Conservation (phyloP, 148 eudicot genomes). For the Bassia scoparia region DNA sequence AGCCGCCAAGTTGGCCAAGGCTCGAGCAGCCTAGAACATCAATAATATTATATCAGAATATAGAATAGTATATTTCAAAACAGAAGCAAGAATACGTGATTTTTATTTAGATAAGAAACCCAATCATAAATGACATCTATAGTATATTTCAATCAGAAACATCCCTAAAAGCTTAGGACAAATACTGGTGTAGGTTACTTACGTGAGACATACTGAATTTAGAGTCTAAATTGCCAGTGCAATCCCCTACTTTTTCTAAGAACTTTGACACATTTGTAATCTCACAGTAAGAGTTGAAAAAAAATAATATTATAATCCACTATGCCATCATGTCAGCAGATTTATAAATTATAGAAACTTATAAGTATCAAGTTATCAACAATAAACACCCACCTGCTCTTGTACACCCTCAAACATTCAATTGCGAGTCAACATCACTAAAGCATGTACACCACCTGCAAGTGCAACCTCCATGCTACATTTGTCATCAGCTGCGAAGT, state of each 20-base stretch:
- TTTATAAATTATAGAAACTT: neutral
- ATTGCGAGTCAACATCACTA: slow-evolving; percentile 80
- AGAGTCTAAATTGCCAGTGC: neutral
- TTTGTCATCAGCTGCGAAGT: slow-evolving; percentile 95
- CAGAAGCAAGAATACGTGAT: slow-evolving; percentile 1
- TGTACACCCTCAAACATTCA: slow-evolving; percentile 94
- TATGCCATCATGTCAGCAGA: neutral
- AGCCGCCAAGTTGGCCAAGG: slow-evolving; percentile 95
- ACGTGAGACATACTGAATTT: neutral
- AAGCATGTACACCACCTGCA: slow-evolving; percentile 88
- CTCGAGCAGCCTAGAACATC: slow-evolving; percentile 85
- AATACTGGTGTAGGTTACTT: neutral
- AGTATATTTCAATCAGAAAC: neutral
- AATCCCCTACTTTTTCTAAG: neutral
- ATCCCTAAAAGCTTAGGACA: neutral
- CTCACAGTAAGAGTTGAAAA: too few relatives aligned
- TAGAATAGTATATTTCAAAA: neutral
- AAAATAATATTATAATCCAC: too few relatives aligned
- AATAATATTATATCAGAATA: slow-evolving; percentile 6
- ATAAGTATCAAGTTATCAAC: too few relatives aligned
- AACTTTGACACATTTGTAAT: slow-evolving; percentile 4
- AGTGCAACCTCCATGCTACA: slow-evolving; percentile 94
- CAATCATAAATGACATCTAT: neutral
- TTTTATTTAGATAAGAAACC: neutral
- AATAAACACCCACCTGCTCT: slow-evolving; percentile 61